Evolutionary conservation across 2,329 filamentous ascomycete genomes (phyloP), one percentile per base, ranked within the genome.

Genomic region (Dissoconium aciculare): DNA sequence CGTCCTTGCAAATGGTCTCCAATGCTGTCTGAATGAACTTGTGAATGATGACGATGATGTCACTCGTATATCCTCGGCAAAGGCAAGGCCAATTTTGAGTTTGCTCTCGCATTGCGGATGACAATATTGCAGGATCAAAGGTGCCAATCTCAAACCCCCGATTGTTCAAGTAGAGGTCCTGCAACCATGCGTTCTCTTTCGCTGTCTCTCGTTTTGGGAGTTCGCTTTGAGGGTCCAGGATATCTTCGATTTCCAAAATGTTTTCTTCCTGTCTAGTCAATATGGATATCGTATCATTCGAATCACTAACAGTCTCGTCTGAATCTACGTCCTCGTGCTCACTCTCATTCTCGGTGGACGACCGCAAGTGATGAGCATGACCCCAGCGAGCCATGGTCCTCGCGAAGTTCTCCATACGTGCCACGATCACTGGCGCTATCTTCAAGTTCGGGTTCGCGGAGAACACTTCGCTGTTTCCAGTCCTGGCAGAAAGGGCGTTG

Each of bases 21-120:
- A 78, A 50, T 0, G 66, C 47, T 0, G 39, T 43, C 2, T 34
- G 30, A 30, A 73, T 66, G 46, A 69, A 77, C 2, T 51, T 33
- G 27, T 77, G 69, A 0, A 73, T 61, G 0, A 66, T 34, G 0
- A 55, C 30, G 4, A 75, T 64, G 3, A 64, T 52, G 15, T 66
- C 60, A 35, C 61, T 62, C 4, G 71, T 54, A 36, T 74, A 69
- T 0, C 54, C 56, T 0, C 58, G 35, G 0, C 64, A 58, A 1
- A 77, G 43, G 0, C 35, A 27, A 0, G 54, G 76, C 72, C 72
- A 39, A 4, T 39, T 39, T 3, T 4, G n/a, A 0, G 29, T 33
- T 34, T 76, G 70, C 17, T 63, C 59, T 15, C 60, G 36, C 37
- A 39, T 39, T 3, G 29, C 37, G 1, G 37, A 31, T 3, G 34